phyloP scores from a whole-genome alignment of 441 rosid species.

The Euphorbia celastroides region DNA sequence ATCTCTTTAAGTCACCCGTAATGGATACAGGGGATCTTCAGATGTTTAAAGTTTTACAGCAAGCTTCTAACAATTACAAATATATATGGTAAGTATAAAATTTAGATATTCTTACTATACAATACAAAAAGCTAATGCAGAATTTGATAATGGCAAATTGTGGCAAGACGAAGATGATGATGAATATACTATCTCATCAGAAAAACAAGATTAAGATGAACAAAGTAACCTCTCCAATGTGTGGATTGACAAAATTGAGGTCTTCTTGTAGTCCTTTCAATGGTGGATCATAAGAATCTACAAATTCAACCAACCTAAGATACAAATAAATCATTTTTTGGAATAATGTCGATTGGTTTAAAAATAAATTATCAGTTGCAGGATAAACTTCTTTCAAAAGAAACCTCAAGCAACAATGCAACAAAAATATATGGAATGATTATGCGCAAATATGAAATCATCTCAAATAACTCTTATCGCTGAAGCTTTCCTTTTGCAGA shows the following conservation, averaged over 20 bases:
- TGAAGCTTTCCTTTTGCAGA: background rate
- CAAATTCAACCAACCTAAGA: constrained; percentile 89
- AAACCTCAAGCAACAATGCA: constrained; percentile 8
- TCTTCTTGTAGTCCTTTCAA: constrained; percentile 98
- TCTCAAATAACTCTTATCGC: background rate
- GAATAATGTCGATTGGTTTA: background rate
- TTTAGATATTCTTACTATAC: too few relatives aligned
- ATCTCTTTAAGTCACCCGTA: too few relatives aligned
- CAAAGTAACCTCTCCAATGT: constrained; percentile 91
- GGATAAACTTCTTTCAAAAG: background rate
- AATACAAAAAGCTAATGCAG: too few relatives aligned
- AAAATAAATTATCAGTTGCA: background rate
- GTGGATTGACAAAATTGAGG: constrained; percentile 96
- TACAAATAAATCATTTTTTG: constrained; percentile 13
- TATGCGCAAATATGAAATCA: background rate
- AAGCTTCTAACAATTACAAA: too few relatives aligned
- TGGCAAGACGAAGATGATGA: background rate
- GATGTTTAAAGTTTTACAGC: too few relatives aligned
- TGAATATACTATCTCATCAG: background rate
- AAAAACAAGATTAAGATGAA: background rate
- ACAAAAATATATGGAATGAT: constrained; percentile 6
- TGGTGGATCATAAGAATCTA: constrained; percentile 97
- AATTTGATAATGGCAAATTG: too few relatives aligned
- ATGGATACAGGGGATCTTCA: too few relatives aligned
- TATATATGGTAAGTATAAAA: too few relatives aligned